These are phyloP conservation scores for Sphenostylis stenocarpa DNA, from an alignment of 306 rosid genomes.

Conservation along the genomic window DNA sequence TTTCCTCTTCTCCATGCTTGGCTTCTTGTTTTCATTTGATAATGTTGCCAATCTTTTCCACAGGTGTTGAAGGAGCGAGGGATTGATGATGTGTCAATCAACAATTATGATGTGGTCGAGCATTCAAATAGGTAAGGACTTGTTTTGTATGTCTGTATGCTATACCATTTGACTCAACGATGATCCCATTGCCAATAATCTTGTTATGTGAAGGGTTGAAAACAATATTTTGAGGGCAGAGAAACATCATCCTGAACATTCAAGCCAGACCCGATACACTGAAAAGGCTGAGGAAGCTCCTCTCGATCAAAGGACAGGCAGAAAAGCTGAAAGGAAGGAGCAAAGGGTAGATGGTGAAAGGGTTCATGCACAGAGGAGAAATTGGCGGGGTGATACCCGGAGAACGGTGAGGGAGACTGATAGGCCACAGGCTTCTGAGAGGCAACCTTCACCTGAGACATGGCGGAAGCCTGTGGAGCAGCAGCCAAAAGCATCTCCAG, in stretches of 20 bases:
- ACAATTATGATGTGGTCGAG: conserved; percentile 56
- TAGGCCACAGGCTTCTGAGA: conserved; percentile 62
- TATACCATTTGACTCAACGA: conserved; percentile 7
- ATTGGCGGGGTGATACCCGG: conserved; percentile 57
- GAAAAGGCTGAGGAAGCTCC: conserved; percentile 54
- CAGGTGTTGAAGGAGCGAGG: conserved; percentile 99
- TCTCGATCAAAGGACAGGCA: conserved; percentile 64
- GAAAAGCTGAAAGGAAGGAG: conserved; percentile 68
- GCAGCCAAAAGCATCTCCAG: conserved; percentile 56
- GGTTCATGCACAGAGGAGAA: conserved; percentile 65
- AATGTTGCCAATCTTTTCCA: conserved; percentile 25
- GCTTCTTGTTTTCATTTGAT: conserved; percentile 25
- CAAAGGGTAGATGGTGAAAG: conserved; percentile 61
- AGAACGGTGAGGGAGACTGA: conserved; percentile 60
- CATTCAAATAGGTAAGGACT: conserved; percentile 61
- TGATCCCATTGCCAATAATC: conserved; percentile 1
- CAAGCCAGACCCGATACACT: conserved; percentile 40
- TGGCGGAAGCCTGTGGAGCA: conserved; percentile 91
- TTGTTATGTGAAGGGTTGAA: conserved; percentile 59
- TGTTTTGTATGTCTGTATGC: neutral
- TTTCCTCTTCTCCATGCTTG: conserved; percentile 10
- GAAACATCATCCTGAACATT: conserved; percentile 51
- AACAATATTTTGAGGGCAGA: conserved; percentile 53
- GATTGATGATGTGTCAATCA: conserved; percentile 57
- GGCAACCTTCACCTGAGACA: conserved; percentile 87